Evolutionary conservation across 495 filamentous ascomycete species (phyloP), one percentile per base, ranked within the genome.

Genomic region (Aspergillus indologenus): DNA sequence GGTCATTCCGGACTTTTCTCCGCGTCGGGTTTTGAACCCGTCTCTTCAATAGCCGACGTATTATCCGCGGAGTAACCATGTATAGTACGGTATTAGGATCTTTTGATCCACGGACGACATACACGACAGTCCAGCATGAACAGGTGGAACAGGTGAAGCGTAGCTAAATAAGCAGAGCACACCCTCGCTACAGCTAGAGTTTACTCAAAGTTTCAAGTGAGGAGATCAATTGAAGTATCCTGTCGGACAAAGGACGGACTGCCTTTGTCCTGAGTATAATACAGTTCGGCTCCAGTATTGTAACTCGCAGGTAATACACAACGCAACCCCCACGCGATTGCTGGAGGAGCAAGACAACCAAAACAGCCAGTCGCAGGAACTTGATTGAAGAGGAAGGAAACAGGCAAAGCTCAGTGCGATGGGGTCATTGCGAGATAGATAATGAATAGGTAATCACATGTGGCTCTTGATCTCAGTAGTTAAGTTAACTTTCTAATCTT

Each of bases 11-110:
- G 73, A 71, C 68, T 57, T 50, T 63, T 47, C 61, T 74, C 71
- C 72, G 71, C 54, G 64, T 71, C 74, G 74, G 74, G 47, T 42
- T 65, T 73, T 70, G 69, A 62, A 20, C 49, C 29, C 18, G 55
- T 3, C 18, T 48, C 22, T 44, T 70, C 71, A 74, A 67, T 76
- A 68, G 67, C 72, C 72, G 72, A 64, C 47, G 47, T 50, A 50
- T 29, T 50, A 29, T 40, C 12, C 34, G 5, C 34, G 12, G 3
- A 40, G 26, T 29, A 9, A 29, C 9, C 26, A 29, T 29, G 26
- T 29, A 29, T 29, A n/a, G n/a, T n/a, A n/a, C n/a, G n/a, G n/a
- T n/a, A n/a, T n/a, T n/a, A n/a, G n/a, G n/a, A n/a, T n/a, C n/a
- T n/a, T n/a, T n/a, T n/a, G n/a, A n/a, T n/a, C n/a, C n/a, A n/a